These are phyloP conservation scores for Hawksworthiomyces lignivorus DNA, from an alignment of 2,329 filamentous ascomycete species.

Conservation along the genomic window DNA sequence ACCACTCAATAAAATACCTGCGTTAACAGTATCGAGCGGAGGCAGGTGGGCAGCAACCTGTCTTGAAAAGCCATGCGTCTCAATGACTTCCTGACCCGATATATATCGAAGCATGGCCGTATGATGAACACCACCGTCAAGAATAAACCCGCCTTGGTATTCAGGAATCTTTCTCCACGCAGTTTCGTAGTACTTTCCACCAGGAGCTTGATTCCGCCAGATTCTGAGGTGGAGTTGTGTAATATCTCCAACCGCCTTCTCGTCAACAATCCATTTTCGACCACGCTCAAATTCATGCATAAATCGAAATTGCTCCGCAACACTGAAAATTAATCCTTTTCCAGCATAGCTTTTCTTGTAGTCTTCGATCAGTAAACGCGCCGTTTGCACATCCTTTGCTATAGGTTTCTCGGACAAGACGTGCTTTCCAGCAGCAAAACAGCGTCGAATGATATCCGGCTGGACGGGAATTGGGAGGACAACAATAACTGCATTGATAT, in stretches of 20 bases:
- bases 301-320: conserved; percentile 2
- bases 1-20: background rate
- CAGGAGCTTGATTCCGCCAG: conserved; percentile 2
- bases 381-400: background rate
- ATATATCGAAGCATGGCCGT: conserved; percentile 2
- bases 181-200: conserved; percentile 2
- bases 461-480: background rate
- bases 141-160: conserved; percentile 1
- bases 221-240: conserved; percentile 1
- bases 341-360: background rate
- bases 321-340: background rate
- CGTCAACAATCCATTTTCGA: conserved; percentile 1
- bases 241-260: background rate
- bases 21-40: conserved; percentile 2
- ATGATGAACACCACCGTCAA: conserved; percentile 3
- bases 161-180: background rate
- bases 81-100: conserved; percentile 1
- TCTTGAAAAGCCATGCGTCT: background rate
- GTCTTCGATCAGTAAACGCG: background rate
- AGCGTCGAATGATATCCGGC: conserved; percentile 1
- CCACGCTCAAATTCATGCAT: background rate
- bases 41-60: conserved; percentile 1
- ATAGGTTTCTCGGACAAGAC: background rate
- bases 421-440: background rate
- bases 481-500: background rate